Evolutionary conservation across 106 monocot species (phyloP), one percentile per base, ranked within the genome.

Genomic region (Dendrobium catenatum): DNA sequence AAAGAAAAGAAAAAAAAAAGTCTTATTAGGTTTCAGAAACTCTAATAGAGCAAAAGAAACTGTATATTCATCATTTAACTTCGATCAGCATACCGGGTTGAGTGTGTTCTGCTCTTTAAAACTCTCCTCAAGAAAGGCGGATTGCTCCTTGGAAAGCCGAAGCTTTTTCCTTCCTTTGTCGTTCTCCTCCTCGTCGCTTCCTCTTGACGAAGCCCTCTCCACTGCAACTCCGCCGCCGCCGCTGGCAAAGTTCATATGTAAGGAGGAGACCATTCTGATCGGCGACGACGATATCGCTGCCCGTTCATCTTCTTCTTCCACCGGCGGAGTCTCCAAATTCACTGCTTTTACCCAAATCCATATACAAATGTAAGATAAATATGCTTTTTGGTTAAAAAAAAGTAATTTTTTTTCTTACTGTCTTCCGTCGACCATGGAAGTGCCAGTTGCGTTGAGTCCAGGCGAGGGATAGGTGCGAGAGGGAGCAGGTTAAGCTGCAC

Each of bases 121-220:
- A 51, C 56, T 55, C 33, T 78, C 29, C 17, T 93, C 93, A 15
- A 95, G 86, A 8, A 78, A 95, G 19, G 89, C 89, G 1, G 90
- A 92, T 77, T 95, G 95, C 51, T 95, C 95, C 43, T 93, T 95
- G 20, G 92, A 91, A n/a, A 93, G 90, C 20, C 95, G 78, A 37
- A 93, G 93, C 75, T 96, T 96, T 77, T 87, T 87, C 68, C 93
- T 79, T 20, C 85, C 75, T 1, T 51, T 51, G 4, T 88, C 91
- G 41, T 83, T 86, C 17, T 86, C 86, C 40, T 86, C 86, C 68
- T 88, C 88, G 41, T 84, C 84, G 13, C 44, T 47, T 13, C 43
- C 42, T 31, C 77, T 46, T 1, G 41, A 70, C 1, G 37, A 13
- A 16, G 15, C 27, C 59, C 4, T 27, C 77, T 77, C 68, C 10